Base-by-base conservation (phyloP, 768 basidiomycete species). In the Gymnopilus dilepis region DNA sequence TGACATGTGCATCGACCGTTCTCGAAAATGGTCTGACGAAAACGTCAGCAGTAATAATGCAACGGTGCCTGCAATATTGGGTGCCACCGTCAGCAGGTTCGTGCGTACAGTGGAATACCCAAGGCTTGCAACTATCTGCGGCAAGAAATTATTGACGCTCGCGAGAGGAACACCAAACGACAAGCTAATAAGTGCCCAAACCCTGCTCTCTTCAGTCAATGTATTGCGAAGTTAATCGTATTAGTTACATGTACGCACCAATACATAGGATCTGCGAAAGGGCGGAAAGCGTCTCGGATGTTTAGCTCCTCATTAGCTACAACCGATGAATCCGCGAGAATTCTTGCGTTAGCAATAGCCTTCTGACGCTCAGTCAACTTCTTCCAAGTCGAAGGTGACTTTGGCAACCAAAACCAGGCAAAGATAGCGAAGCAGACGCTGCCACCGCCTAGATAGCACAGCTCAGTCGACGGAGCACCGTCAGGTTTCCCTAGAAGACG, bases 131-230 rank as follows among this genome's bases (percentile, higher is more conserved):
- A 80, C 78, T 33, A 80, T 80, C 45, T 84, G 82, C 0, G 81
- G 82, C 13, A 85, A 72, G 67, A 84, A 84, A 62, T 83, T 83
- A 67, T 83, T 82, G 57, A 83, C 83, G n/a, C 80, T 81, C 1
- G 81, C 80, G 7, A 81, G 70, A 1, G 82, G 82, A 6, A 85
- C 82, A 9, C 82, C 80, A 34, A 79, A 78, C 7, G 79, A 77
- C 37, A 80, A 61, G 65, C 77, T 79, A 61, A 83, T 80, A 41
- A 81, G 43, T 4, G 80, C 80, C 82, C 81, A 83, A 34, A 80
- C 19, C 80, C 76, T 78, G 34, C 37, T 22, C 50, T 15, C 26
- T 40, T 34, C 53, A 26, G 30, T 42, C 24, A 42, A n/a, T 37
- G 19, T 31, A 13, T 3, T 6, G 22, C 26, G 40, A 24, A 15